A percentile compares a stretch with the other conserved stretches of the same genome.
Conservation (phyloP, 768 basidiomycete genomes). For the Pholiota conissans region DNA sequence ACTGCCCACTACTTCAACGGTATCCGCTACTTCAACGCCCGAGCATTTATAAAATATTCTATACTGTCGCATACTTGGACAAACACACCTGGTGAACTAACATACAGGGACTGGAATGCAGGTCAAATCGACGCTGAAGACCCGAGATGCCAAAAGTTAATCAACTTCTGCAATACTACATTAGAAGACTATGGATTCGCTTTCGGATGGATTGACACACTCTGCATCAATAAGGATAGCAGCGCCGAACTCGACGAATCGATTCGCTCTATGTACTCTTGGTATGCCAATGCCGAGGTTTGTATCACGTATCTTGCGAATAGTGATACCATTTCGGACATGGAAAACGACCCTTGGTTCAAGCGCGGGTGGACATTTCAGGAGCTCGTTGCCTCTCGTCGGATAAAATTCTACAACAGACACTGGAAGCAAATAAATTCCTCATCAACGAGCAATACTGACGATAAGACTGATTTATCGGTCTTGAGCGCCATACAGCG, state of each 20-base stretch:
- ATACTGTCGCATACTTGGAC: neutral
- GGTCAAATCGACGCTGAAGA: neutral
- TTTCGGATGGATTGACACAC: neutral
- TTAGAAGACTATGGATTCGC: neutral
- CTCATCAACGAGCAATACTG: neutral
- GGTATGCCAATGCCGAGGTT: conserved; percentile 10
- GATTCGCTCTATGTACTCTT: conserved; percentile 17
- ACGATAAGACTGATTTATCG: neutral
- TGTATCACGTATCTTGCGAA: conserved; percentile 14
- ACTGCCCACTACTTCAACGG: no score
- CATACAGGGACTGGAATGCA: neutral
- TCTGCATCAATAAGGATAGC: no score
- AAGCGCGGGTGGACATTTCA: conserved; percentile 18
- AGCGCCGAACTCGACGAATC: conserved; percentile 14
- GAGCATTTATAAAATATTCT: neutral
- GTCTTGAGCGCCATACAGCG: neutral
- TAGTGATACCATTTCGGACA: conserved; percentile 5
- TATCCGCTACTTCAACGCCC: no score
- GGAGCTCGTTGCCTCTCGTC: conserved; percentile 10
- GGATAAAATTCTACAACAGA: conserved; percentile 9
- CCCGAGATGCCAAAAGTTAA: neutral
- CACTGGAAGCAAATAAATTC: conserved; percentile 5
- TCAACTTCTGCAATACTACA: neutral
- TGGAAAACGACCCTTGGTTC: conserved; percentile 12
- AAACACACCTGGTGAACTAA: neutral